Evolutionary conservation across 2,329 filamentous ascomycete genomes (phyloP), one percentile per base, ranked within the genome.

Genomic region (Fusarium falciforme): DNA sequence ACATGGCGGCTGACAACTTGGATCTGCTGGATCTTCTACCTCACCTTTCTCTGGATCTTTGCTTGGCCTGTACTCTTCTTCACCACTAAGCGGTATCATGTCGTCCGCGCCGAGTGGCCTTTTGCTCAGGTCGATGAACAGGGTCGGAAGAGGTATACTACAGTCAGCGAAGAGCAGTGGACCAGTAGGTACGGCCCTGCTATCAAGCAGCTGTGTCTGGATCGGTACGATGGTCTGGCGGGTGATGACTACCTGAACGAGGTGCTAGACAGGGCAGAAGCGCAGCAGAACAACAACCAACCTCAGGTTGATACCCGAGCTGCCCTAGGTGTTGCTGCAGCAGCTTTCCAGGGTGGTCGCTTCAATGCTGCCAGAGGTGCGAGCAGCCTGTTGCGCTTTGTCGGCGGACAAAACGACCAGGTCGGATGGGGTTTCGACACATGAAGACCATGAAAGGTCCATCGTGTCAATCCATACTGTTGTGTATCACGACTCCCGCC

Each of bases 401-500:
- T 61, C 5, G 74, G 66, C 5, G 68, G 62, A 5, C 35, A 64
- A 2, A 72, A 57, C 9, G 75, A 76, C 6, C 70, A 65, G 47
- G 38, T 77, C 10, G 75, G 75, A 33, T 76, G 75, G 75, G 74
- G 75, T 1, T 76, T 77, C 10, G 74, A 76, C 6, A 74, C 70
- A 1, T 76, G n/a, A 64, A 27, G 17, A 20, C 27, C 3, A 14
- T 16, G 7, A 10, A 29, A 17, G 25, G 52, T 4, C 16, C 11
- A 29, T 25, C 5, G 4, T 10, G 9, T 29, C 4, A 16, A n/a
- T 6, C 52, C 14, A 6, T 6, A 29, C 16, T 6, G 4, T 7
- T 44, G 17, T 2, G 33, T 10, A 27, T 22, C 4, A 10, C 4
- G 16, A 6, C 5, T 49, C 14, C 7, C 16, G 1, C 16, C 9